Percentiles rank a stretch among this genome's conserved stretches.
These are phyloP conservation scores for Metschnikowia colocasiae DNA, from an alignment of 805 yeast genomes.

Conservation along the genomic window DNA sequence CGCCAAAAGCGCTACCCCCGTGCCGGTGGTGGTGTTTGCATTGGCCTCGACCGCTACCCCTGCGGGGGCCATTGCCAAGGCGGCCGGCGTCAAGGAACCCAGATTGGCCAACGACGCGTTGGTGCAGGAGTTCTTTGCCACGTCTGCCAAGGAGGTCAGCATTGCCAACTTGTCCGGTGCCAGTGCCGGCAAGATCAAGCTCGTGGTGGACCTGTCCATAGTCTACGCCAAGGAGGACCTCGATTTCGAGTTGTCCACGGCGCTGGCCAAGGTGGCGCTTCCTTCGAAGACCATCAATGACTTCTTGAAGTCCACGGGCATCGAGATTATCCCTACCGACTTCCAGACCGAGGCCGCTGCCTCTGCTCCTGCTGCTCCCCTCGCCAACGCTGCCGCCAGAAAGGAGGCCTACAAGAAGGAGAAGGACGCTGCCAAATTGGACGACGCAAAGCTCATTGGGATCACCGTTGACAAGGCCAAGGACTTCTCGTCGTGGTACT, in stretches of 20 bases:
- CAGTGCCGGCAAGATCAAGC: conserved; percentile 54
- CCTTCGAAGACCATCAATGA: conserved; percentile 45
- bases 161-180: conserved; percentile 46
- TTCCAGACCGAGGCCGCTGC: conserved; percentile 43
- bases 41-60: conserved; percentile 69
- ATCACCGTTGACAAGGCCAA: conserved; percentile 89
- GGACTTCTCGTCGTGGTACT: conserved; percentile 97
- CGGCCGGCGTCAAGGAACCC: conserved; percentile 76
- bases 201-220: conserved; percentile 55
- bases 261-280: conserved; percentile 48
- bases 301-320: conserved; percentile 47
- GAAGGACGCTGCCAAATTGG: conserved; percentile 53
- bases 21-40: conserved; percentile 80
- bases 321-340: conserved; percentile 54
- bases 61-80: conserved; percentile 56
- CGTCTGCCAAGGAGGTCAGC: conserved; percentile 58
- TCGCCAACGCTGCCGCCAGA: conserved; percentile 19
- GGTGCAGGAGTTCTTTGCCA: conserved; percentile 58
- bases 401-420: conserved; percentile 34
- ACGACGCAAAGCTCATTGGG: conserved; percentile 89
- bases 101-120: conserved; percentile 83
- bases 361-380: conserved; percentile 23
- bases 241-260: conserved; percentile 47
- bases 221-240: conserved; percentile 35
- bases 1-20: conserved; percentile 71